phyloP scores from a whole-genome alignment of 2,329 filamentous ascomycete species.

The Colletotrichum viniferum region DNA sequence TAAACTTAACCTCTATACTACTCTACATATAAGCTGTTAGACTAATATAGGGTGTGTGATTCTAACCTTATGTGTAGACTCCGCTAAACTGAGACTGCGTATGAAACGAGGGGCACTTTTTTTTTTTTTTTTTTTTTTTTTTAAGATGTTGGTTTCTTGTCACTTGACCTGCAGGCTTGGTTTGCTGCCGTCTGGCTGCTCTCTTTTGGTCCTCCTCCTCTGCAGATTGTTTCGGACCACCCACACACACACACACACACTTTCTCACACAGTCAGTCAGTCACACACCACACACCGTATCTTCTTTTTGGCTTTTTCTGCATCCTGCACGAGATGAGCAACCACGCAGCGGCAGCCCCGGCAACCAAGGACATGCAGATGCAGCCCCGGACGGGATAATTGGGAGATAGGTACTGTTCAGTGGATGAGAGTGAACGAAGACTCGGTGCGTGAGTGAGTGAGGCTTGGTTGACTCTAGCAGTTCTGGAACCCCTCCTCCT shows the following conservation, averaged over 20 bases:
- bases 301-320: background rate
- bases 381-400: background rate
- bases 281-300: background rate
- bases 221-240: background rate
- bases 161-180: background rate
- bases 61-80: too few relatives aligned
- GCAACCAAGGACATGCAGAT: conserved; percentile 2
- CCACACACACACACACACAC: background rate
- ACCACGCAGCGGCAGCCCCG: background rate
- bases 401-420: background rate
- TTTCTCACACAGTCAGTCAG: background rate
- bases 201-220: background rate
- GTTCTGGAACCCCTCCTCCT: background rate
- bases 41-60: too few relatives aligned
- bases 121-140: background rate
- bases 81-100: background rate
- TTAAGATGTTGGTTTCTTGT: background rate
- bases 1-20: too few relatives aligned
- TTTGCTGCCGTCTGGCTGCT: background rate
- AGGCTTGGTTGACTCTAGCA: background rate
- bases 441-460: background rate
- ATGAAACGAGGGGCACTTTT: background rate
- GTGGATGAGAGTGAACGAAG: background rate
- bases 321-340: background rate
- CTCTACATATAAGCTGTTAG: too few relatives aligned